Base-by-base conservation (phyloP, 2,329 filamentous ascomycete species). In the Penicillium sp. region DNA sequence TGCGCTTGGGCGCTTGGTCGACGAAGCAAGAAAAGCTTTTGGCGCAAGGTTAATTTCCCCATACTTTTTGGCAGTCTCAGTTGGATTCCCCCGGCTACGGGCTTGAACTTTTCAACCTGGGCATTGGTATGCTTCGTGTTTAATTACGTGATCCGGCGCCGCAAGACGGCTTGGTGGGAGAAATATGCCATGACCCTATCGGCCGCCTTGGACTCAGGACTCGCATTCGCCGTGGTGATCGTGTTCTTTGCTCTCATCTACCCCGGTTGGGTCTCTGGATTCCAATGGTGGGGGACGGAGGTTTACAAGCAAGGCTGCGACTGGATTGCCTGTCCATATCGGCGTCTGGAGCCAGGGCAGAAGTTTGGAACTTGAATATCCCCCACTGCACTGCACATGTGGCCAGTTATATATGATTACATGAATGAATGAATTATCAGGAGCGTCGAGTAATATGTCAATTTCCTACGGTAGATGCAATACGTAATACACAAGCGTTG, bases 111-210 rank as follows among this genome's bases (percentile, higher is more conserved):
- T 71, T 90, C 87, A 1, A 89, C 93, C 44, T 96, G 91, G 90
- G 90, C 88, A 0, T 76, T 95, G 8, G 90, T 96, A 14, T 95
- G 90, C 77, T 96, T 88, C 72, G 65, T 91, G 29, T 96, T 96
- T 79, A 95, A 96, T 73, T 88, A 88, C 69, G 74, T 88, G 58
- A 83, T 96, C 66, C 86, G 87, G 70, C 84, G 84, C 35, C 81
- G 88, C 22, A 88, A 85, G 26, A 80, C 79, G n/a, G 87, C 85
- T 1, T 96, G 91, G 91, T 96, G 91, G 91, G 86, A 86, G 48
- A 95, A 96, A 75, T 96, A 96, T 73, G 93, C 90, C 42, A 95
- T 96, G 90, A 93, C 90, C 4, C 79, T 96, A 52, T 91, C 88
- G 56, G 91, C 91, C 0, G 91, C 90, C 1, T 80, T 96, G 54